These are phyloP conservation scores for Blyttiomyces sp. DNA, from an alignment of 371 early-diverging fungal species.

Conservation along the genomic window DNA sequence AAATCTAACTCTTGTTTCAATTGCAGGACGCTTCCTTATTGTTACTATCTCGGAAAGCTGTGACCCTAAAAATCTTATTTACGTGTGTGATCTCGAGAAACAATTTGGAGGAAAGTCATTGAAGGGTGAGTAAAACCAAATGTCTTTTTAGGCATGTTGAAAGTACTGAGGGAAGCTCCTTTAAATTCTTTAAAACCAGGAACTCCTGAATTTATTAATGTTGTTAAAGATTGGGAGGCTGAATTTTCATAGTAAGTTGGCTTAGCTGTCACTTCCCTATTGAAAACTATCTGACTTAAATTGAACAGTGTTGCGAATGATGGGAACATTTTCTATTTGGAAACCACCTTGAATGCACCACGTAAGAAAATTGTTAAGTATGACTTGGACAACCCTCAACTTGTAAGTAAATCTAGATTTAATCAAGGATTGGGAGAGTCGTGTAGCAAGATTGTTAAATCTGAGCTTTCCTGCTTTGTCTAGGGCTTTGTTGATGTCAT, in stretches of 20 bases:
- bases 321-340: constrained; percentile 57
- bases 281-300: no score
- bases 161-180: no score
- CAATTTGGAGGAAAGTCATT: constrained; percentile 15
- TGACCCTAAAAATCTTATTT: constrained; percentile 53
- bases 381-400: constrained; percentile 50
- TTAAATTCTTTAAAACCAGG: constrained; percentile 3
- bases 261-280: no score
- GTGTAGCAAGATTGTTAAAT: background rate
- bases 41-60: constrained; percentile 40
- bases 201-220: constrained; percentile 9
- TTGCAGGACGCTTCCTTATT: constrained; percentile 41
- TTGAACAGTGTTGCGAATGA: constrained; percentile 65
- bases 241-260: constrained; percentile 48
- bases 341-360: constrained; percentile 60
- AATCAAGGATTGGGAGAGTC: no score
- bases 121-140: constrained; percentile 1
- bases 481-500: constrained; percentile 56
- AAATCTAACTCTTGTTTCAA: no score
- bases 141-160: constrained; percentile 18
- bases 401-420: constrained; percentile 22
- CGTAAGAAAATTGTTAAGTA: constrained; percentile 55
- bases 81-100: constrained; percentile 43
- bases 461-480: background rate
- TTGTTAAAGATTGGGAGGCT: constrained; percentile 52